These are phyloP conservation scores for Populus nigra DNA, from an alignment of 345 rosid species.

Conservation along the genomic window DNA sequence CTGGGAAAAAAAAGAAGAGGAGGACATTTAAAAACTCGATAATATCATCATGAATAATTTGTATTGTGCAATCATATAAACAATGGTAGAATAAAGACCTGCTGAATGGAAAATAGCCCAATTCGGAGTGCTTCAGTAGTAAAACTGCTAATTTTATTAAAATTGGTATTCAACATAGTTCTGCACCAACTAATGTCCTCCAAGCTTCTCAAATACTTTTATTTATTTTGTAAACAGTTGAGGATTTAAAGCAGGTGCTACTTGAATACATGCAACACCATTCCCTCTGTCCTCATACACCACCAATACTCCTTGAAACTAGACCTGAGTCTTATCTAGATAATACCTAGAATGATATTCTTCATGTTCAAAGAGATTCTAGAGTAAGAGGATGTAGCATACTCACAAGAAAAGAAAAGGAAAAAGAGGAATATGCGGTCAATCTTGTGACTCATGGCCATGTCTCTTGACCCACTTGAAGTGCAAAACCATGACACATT, in stretches of 20 bases:
- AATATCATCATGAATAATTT: neutral
- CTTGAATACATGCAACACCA: no score
- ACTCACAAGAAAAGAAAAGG: no score
- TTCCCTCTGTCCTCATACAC: no score
- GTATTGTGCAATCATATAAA: neutral
- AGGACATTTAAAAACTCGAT: neutral
- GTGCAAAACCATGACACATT: neutral
- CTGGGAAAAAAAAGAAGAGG: slow-evolving; percentile 39
- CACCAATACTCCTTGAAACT: no score
- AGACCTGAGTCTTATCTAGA: no score
- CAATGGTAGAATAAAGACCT: neutral
- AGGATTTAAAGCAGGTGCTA: no score
- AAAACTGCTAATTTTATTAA: neutral
- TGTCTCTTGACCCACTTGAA: neutral
- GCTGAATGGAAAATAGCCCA: neutral
- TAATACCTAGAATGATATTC: neutral
- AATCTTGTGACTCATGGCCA: neutral
- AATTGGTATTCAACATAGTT: neutral
- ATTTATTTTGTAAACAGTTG: no score
- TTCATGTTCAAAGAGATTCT: neutral
- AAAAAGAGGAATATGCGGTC: neutral
- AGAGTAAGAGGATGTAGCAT: neutral
- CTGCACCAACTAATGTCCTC: neutral
- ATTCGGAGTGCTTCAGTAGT: neutral
- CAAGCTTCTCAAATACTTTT: neutral